Evolutionary conservation across 164 flowering plant species (phyloP), one percentile per base, ranked within the genome.

Genomic region (Warburgia ugandensis): DNA sequence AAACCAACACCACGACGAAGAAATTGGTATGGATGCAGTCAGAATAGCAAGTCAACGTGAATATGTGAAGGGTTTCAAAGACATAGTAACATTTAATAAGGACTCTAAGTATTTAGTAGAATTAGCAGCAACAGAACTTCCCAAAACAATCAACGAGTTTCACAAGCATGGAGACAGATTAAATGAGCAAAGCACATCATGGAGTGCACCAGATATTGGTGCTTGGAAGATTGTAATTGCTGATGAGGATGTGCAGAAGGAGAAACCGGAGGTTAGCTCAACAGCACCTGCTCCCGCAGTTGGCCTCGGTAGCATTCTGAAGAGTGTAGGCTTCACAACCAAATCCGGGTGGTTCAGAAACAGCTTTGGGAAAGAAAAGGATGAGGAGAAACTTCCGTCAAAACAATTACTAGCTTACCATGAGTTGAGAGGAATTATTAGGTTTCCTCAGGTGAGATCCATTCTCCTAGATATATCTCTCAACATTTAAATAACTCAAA

Each of bases 171-270:
- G 41, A 9, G 83, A 83, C 44, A 62, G 56, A 59, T 40, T 45
- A 54, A 50, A 50, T 54, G 67, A 76, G 60, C 56, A 72, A 22
- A 67, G 68, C 45, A 75, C 65, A 63, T 61, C 73, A 29, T 68
- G 76, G 68, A 73, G 71, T 62, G 69, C 78, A 22, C 74, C 84
- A 14, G 70, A 78, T 26, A 41, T 63, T 59, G 70, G 72, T 50
- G 52, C 68, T 41, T 76, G 79, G 73, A 75, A 64, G 66, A 79
- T 84, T 62, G 68, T 70, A 43, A 73, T 90, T 73, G 72, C 84
- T 37, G 69, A 66, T 55, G 73, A 71, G 40, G 69, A 72, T 64
- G 68, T 63, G 54, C 52, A 52, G 23, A 55, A 26, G 49, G 65
- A 64, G 17, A 25, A 68, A 48, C 28, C 49, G 8, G 48, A 42